These are phyloP conservation scores for Mortierella sp. DNA, from an alignment of 371 early-diverging fungal genomes.

Conservation along the genomic window DNA sequence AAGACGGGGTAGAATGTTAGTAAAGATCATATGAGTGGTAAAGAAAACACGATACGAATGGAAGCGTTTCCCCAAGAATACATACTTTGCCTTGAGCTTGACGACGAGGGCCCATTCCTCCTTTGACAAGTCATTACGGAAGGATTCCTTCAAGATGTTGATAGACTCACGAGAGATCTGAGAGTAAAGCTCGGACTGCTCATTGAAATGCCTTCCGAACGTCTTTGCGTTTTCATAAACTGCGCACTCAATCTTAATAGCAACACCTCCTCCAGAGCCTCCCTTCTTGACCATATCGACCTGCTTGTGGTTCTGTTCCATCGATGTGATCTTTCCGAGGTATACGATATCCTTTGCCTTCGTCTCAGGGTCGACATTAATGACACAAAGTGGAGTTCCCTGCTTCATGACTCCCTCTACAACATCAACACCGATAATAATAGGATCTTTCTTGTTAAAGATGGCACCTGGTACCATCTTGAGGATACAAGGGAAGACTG, in stretches of 20 bases:
- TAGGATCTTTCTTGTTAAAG: slow-evolving; percentile 97
- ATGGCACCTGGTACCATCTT: slow-evolving; percentile 96
- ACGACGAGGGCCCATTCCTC: slow-evolving; percentile 95
- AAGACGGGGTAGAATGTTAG: not conserved
- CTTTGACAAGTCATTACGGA: slow-evolving; percentile 94
- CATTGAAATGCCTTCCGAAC: slow-evolving; percentile 97
- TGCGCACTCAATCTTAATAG: slow-evolving; percentile 96
- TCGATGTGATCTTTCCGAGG: slow-evolving; percentile 96
- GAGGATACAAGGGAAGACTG: slow-evolving; percentile 97
- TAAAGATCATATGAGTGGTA: not conserved
- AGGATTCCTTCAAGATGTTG: slow-evolving; percentile 96
- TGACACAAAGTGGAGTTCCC: slow-evolving; percentile 97
- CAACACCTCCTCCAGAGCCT: slow-evolving; percentile 89
- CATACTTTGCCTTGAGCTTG: slow-evolving; percentile 78
- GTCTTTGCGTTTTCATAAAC: slow-evolving; percentile 91
- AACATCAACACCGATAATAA: slow-evolving; percentile 98
- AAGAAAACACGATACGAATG: not conserved
- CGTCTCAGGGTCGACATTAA: slow-evolving; percentile 84
- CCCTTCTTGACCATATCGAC: slow-evolving; percentile 90
- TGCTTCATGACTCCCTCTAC: slow-evolving; percentile 93
- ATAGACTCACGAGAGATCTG: slow-evolving; percentile 95
- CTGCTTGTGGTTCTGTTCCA: slow-evolving; percentile 96
- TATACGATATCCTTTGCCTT: slow-evolving; percentile 75
- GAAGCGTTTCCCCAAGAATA: not conserved
- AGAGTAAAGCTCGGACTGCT: slow-evolving; percentile 84